A percentile compares a stretch with the other conserved stretches of the same genome.
Evolutionary conservation across 208 protist genomes (phyloP).

Genomic region (Borovskyia barvae): DNA sequence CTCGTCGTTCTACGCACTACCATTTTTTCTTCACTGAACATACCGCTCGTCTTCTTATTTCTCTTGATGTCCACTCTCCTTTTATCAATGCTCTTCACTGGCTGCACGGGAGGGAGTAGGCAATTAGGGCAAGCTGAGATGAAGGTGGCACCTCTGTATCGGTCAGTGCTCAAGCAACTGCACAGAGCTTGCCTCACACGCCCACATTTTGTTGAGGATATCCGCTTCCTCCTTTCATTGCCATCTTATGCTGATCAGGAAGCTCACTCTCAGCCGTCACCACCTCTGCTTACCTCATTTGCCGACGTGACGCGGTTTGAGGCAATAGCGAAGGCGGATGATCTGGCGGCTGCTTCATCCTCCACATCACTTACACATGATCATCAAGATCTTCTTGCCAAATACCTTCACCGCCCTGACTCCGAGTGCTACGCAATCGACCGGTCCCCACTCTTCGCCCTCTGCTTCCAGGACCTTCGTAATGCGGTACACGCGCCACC

Average conservation of each 20-base stretch:
- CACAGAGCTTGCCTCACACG: constrained; percentile 24
- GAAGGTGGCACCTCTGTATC: constrained; percentile 57
- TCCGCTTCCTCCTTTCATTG: constrained; percentile 79
- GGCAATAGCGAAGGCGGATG: background rate
- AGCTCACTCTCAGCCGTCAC: background rate
- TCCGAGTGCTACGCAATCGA: constrained; percentile 36
- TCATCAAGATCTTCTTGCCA: background rate
- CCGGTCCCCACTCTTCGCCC: constrained; percentile 18
- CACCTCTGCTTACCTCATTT: too few species aligned
- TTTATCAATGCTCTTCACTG: background rate
- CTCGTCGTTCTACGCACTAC: background rate
- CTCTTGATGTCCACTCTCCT: background rate
- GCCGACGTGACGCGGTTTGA: background rate
- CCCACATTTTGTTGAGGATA: constrained; percentile 72
- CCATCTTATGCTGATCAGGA: too few species aligned
- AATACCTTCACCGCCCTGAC: constrained; percentile 19
- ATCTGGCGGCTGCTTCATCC: background rate
- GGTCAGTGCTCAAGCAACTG: constrained; percentile 59
- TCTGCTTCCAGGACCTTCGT: constrained; percentile 35
- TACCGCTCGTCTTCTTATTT: background rate
- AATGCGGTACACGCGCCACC: background rate
- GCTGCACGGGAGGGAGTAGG: background rate
- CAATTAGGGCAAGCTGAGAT: too few species aligned
- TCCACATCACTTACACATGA: background rate
- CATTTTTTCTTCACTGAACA: background rate